Evolutionary conservation across 495 filamentous ascomycete genomes (phyloP), one percentile per base, ranked within the genome.

Genomic region (Penicillium lagena): DNA sequence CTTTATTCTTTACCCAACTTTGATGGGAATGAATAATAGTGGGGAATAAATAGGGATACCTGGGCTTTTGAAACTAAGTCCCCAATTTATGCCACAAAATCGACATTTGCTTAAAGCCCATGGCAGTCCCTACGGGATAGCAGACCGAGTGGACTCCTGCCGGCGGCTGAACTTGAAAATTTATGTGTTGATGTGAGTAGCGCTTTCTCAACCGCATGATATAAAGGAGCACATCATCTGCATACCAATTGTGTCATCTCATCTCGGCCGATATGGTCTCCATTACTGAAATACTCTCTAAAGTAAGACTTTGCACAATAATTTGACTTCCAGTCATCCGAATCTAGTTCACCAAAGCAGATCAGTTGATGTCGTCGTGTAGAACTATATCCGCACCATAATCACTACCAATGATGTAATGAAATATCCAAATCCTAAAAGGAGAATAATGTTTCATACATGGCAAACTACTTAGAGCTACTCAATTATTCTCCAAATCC

Each of bases 181-280:
- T n/a, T n/a, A n/a, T n/a, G n/a, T n/a, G n/a, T n/a, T n/a, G n/a
- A n/a, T n/a, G n/a, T n/a, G n/a, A n/a, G n/a, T n/a, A n/a, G n/a
- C n/a, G n/a, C n/a, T n/a, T n/a, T n/a, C n/a, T n/a, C n/a, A n/a
- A n/a, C n/a, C n/a, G n/a, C n/a, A n/a, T n/a, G n/a, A n/a, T n/a
- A n/a, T n/a, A n/a, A n/a, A n/a, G n/a, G n/a, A 32, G 29, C 40
- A 42, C 30, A 42, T 35, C 40, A 42, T 42, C 31, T 22, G 12
- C 12, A 9, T 30, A 17, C 30, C 12, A 8, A 42, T 42, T 42
- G 40, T 15, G 30, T 31, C 15, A 42, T 34, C 30, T 27, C 31
- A 6, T n/a, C 30, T 42, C 29, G 31, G 40, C 9, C 29, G 31
- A 35, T 31, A 42, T 22, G 22, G 3, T 6, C 0, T 22, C 2